These are phyloP conservation scores for Candida glaebosa DNA, from an alignment of 805 yeast genomes.

Conservation along the genomic window DNA sequence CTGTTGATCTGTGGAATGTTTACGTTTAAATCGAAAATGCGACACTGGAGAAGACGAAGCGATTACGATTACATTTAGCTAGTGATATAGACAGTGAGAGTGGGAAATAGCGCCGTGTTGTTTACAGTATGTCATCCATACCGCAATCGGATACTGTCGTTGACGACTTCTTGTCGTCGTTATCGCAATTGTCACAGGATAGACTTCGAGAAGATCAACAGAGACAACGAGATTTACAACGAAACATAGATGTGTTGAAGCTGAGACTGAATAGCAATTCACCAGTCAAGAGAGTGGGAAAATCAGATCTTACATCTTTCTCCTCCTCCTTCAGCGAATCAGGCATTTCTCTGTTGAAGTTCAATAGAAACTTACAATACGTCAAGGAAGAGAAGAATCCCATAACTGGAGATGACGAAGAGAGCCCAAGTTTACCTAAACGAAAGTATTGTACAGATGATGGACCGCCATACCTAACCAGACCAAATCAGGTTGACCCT, in stretches of 20 bases:
- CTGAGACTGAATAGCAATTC: slow-evolving; percentile 21
- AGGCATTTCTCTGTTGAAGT: slow-evolving; percentile 6
- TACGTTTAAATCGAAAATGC: no score
- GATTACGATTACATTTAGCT: no score
- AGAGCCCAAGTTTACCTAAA: slow-evolving; percentile 1
- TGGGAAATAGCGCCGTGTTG: no score
- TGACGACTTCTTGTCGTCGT: slow-evolving; percentile 33
- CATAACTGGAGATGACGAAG: neutral
- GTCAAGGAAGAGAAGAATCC: neutral
- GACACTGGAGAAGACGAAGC: no score
- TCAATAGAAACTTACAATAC: slow-evolving; percentile 5
- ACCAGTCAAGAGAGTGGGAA: slow-evolving; percentile 14
- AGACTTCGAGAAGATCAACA: slow-evolving; percentile 31
- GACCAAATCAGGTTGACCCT: slow-evolving; percentile 5
- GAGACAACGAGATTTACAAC: slow-evolving; percentile 29
- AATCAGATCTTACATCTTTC: neutral
- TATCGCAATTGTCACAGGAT: slow-evolving; percentile 36
- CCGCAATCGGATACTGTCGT: slow-evolving; percentile 33
- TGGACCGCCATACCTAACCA: neutral
- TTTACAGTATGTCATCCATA: slow-evolving; percentile 12
- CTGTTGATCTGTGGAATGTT: no score
- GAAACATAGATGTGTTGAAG: slow-evolving; percentile 28
- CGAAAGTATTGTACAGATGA: neutral
- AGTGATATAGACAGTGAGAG: no score
- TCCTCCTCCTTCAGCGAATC: neutral